Evolutionary conservation across 1,139 yeast species (phyloP).

Genomic region (Scheffersomyces titani): DNA sequence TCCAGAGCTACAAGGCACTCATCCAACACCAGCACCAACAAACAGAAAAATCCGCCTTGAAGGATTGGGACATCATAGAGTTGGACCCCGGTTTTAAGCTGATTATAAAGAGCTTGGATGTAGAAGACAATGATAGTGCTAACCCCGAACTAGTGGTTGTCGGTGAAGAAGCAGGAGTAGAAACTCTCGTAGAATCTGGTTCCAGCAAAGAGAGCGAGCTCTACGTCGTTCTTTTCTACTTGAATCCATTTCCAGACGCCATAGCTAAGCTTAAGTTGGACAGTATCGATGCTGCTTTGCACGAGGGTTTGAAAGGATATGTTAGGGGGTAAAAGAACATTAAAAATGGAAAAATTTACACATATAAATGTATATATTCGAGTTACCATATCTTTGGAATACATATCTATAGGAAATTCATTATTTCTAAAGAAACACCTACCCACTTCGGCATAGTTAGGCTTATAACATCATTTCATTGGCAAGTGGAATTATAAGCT

Average conservation of each 20-base stretch:
- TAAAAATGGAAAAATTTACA: too few species aligned
- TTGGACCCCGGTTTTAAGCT: slow-evolving; percentile 32
- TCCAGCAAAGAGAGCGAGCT: slow-evolving; percentile 11
- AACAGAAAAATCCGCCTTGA: slow-evolving; percentile 1
- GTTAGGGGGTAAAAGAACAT: slow-evolving; percentile 1
- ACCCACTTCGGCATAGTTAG: too few species aligned
- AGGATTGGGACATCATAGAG: slow-evolving; percentile 35
- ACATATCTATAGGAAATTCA: background rate
- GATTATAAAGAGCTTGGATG: slow-evolving; percentile 25
- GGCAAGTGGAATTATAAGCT: too few species aligned
- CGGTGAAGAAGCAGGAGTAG: slow-evolving; percentile 5
- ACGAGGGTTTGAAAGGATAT: slow-evolving; percentile 37
- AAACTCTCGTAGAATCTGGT: background rate
- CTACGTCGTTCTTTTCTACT: slow-evolving; percentile 35
- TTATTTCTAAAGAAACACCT: too few species aligned
- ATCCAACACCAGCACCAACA: slow-evolving; percentile 8
- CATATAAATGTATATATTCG: background rate
- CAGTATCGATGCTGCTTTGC: slow-evolving; percentile 30
- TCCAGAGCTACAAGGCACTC: slow-evolving; percentile 39
- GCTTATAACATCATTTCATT: too few species aligned
- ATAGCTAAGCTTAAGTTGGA: slow-evolving; percentile 48
- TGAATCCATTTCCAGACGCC: slow-evolving; percentile 34
- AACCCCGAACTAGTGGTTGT: slow-evolving; percentile 6
- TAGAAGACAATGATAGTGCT: slow-evolving; percentile 10
- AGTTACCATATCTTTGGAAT: too few species aligned